phyloP scores from a whole-genome alignment of 352 stramenopile species.

The Achlya hypogyna region DNA sequence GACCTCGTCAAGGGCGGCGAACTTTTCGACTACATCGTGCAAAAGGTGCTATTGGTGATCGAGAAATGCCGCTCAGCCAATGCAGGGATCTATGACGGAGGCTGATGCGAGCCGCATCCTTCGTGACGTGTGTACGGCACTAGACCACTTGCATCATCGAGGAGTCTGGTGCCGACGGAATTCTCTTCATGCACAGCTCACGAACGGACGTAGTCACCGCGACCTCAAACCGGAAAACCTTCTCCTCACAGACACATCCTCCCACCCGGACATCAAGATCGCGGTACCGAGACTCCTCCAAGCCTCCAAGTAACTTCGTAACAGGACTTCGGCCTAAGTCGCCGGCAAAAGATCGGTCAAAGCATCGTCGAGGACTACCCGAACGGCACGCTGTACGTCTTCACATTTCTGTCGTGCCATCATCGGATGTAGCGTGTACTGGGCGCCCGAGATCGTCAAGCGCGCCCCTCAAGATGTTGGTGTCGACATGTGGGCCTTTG shows the following conservation, averaged over 20 bases:
- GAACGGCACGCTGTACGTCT: constrained; percentile 54
- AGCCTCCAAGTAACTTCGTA: background rate
- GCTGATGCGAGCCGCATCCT: constrained; percentile 57
- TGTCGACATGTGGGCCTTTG: constrained; percentile 77
- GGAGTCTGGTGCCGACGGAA: constrained; percentile 39
- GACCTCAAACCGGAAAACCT: constrained; percentile 75
- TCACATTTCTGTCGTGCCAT: background rate
- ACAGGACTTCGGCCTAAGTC: constrained; percentile 68
- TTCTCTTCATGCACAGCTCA: background rate
- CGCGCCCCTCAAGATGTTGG: constrained; percentile 52
- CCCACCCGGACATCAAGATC: constrained; percentile 55
- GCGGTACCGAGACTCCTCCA: constrained; percentile 28
- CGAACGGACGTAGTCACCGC: constrained; percentile 34
- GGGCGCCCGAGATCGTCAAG: constrained; percentile 70
- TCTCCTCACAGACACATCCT: constrained; percentile 45
- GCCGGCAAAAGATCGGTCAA: constrained; percentile 30
- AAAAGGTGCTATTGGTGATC: constrained; percentile 29
- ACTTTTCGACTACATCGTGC: constrained; percentile 74
- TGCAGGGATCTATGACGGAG: constrained; percentile 61
- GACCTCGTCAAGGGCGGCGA: constrained; percentile 67
- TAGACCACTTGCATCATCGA: constrained; percentile 60
- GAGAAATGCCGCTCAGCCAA: background rate
- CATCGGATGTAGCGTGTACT: constrained; percentile 43
- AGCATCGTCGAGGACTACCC: constrained; percentile 44
- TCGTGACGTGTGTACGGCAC: constrained; percentile 42